Evolutionary conservation across 1,284 basidiomycete genomes (phyloP), one percentile per base, ranked within the genome.

Genomic region (Meira miltonrushii): DNA sequence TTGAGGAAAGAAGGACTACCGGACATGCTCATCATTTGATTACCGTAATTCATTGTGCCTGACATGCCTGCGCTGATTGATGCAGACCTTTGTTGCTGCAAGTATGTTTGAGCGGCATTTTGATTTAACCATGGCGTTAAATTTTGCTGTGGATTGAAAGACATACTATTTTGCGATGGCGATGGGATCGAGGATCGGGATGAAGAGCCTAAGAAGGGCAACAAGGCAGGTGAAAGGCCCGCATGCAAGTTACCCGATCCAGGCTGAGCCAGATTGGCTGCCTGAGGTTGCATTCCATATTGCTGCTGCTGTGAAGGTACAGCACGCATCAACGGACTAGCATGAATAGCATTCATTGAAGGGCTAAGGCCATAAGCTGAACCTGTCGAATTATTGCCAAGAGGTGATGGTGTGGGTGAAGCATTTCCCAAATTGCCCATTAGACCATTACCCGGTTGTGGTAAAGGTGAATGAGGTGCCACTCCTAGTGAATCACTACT

Each of bases 281-380:
- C n/a, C n/a, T 19, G 21, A 28, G 10, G 53, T 10, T 57, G 55
- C 21, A n/a, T 13, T 7, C 39, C 17, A 13, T 11, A 56, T 15
- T 49, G 54, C 38, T 58, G 57, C 39, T 58, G 57, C 10, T 53
- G 54, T 33, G 33, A 33, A 39, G 21, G 6, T 38, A 17, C 55
- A 44, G 15, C 25, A 9, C 8, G 55, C 38, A 23, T 58, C 19
- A 33, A 33, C 8, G 28, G 28, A 33, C 28, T 33, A 33, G 28
- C 28, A 33, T 33, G 28, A 33, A 33, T 33, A 33, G 28, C 28
- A 33, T 33, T 33, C 8, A 33, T 3, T 4, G 28, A 33, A 33
- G 28, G 28, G 8, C 28, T 33, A 33, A 33, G 28, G 28, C 28
- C 28, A 33, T 33, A 33, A 33, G 4, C 28, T 33, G 28, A 6